These are phyloP conservation scores for Nemania bipapillata DNA, from an alignment of 2,329 filamentous ascomycete species.

Conservation along the genomic window DNA sequence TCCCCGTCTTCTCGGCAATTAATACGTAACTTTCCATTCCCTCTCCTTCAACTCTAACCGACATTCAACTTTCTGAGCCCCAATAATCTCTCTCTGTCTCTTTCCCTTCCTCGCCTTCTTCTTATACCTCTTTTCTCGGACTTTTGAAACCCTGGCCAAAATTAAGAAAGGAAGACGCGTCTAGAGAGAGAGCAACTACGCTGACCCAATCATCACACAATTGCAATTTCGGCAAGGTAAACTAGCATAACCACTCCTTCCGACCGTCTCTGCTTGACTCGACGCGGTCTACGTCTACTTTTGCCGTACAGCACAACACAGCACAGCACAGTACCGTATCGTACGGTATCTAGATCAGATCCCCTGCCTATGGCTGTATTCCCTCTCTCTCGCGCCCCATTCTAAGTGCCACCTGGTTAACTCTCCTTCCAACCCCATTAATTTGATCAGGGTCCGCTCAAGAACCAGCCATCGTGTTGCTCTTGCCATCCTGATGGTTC, in stretches of 20 bases:
- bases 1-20: constrained; percentile 12
- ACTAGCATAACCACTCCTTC: constrained; percentile 9
- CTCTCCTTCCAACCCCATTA: constrained; percentile 27
- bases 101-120: not conserved
- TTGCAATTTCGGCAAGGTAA: constrained; percentile 19
- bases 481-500: not conserved
- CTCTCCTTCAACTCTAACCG: constrained; percentile 1
- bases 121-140: constrained; percentile 1
- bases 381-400: constrained; percentile 21
- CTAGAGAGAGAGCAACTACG: constrained; percentile 23
- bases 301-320: too few relatives aligned
- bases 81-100: not conserved
- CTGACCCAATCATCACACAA: constrained; percentile 16
- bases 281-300: constrained; percentile 18
- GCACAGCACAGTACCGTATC: constrained; percentile 5
- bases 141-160: not conserved
- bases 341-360: constrained; percentile 5
- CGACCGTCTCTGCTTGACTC: constrained; percentile 25
- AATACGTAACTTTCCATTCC: not conserved
- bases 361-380: not conserved
- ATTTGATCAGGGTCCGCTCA: not conserved
- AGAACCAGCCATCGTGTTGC: not conserved
- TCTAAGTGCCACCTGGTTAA: constrained; percentile 44
- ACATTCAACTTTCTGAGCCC: constrained; percentile 11
- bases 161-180: constrained; percentile 30